phyloP scores from a whole-genome alignment of 257 asterid species.

The Phtheirospermum japonicum region DNA sequence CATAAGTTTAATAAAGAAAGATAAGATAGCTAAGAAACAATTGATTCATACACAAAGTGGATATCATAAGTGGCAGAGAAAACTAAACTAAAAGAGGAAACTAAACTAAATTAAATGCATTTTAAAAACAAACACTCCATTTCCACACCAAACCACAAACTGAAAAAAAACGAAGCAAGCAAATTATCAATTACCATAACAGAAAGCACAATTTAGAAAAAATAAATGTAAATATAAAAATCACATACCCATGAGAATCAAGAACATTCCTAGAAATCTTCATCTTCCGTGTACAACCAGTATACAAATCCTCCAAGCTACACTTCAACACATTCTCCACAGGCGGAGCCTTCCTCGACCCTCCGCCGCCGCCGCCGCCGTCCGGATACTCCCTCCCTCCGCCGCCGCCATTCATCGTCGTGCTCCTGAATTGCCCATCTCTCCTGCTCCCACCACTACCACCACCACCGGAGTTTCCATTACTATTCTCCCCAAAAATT shows the following conservation, averaged over 20 bases:
- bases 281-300: slow-evolving; percentile 84
- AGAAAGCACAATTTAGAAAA: slow-evolving; percentile 4
- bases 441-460: slow-evolving; percentile 40
- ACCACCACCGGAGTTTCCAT: slow-evolving; percentile 33
- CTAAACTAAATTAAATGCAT: slow-evolving; percentile 3
- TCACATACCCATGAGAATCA: slow-evolving; percentile 71
- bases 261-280: slow-evolving; percentile 71
- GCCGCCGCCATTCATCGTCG: slow-evolving; percentile 53
- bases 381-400: slow-evolving; percentile 38
- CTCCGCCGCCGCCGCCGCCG: slow-evolving; percentile 41
- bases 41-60: slow-evolving; percentile 8
- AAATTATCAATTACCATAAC: not conserved
- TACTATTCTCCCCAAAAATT: slow-evolving; percentile 65
- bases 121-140: not conserved
- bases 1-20: not conserved
- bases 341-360: slow-evolving; percentile 61
- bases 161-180: slow-evolving; percentile 7
- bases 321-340: slow-evolving; percentile 75
- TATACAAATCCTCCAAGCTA: slow-evolving; percentile 85
- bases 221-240: slow-evolving; percentile 2
- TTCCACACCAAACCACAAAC: slow-evolving; percentile 1
- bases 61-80: slow-evolving; percentile 10
- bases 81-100: slow-evolving; percentile 19
- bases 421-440: slow-evolving; percentile 64
- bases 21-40: not conserved